A percentile compares a stretch with the other conserved stretches of the same genome.
phyloP scores from a whole-genome alignment of 2,329 filamentous ascomycete species.

The Monosporascus ibericus region DNA sequence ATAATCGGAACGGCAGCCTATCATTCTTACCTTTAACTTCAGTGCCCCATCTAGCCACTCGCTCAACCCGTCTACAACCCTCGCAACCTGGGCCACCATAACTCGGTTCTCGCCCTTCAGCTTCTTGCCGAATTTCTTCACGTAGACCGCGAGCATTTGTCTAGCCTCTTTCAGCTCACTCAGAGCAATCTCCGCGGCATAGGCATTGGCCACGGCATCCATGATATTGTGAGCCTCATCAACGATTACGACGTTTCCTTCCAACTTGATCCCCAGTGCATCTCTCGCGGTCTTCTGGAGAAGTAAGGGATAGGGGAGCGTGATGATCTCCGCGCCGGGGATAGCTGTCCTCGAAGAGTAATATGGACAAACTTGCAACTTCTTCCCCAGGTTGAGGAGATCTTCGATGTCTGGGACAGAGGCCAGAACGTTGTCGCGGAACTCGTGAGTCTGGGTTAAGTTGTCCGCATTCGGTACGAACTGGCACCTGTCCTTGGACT shows the following conservation, averaged over 20 bases:
- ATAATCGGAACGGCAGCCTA: not conserved
- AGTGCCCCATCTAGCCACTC: conserved; percentile 57
- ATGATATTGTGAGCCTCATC: conserved; percentile 98
- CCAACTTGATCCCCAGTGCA: conserved; percentile 77
- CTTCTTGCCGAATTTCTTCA: conserved; percentile 80
- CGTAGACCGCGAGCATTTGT: conserved; percentile 72
- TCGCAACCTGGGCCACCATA: conserved; percentile 81
- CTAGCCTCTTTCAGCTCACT: conserved; percentile 67
- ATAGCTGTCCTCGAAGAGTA: conserved; percentile 87
- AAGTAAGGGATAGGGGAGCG: conserved; percentile 84
- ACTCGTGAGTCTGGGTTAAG: conserved; percentile 64
- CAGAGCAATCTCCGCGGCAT: conserved; percentile 71
- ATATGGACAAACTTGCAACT: conserved; percentile 82
- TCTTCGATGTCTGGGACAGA: conserved; percentile 93
- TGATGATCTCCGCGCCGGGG: conserved; percentile 82
- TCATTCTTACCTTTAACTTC: conserved; percentile 36
- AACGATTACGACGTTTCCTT: conserved; percentile 86
- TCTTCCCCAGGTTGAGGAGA: conserved; percentile 68
- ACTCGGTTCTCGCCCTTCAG: conserved; percentile 87
- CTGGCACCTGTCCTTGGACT: conserved; percentile 60
- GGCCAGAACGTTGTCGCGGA: conserved; percentile 78
- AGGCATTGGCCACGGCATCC: conserved; percentile 84
- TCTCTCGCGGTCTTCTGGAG: conserved; percentile 83
- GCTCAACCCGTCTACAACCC: conserved; percentile 73
- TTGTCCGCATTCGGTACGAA: conserved; percentile 77